phyloP scores from a whole-genome alignment of 768 basidiomycete genomes.

The Trametes punicea region DNA sequence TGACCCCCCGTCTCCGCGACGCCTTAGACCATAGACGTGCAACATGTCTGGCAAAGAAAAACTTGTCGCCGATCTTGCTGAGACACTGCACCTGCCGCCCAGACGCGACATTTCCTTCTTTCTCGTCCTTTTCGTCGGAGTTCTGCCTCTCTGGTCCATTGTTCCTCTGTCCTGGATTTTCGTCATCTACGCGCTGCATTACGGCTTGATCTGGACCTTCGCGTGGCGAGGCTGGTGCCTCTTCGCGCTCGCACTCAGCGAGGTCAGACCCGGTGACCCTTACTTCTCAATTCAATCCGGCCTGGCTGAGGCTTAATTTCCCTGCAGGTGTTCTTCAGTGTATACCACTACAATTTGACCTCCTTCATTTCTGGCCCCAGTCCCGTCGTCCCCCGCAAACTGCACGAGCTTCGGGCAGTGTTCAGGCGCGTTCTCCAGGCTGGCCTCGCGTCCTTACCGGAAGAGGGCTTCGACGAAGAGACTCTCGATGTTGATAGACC shows the following conservation, averaged over 20 bases:
- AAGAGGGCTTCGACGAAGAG: slow-evolving; percentile 54
- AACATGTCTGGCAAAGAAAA: slow-evolving; percentile 10
- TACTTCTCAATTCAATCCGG: neutral
- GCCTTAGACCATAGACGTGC: neutral
- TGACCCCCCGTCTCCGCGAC: neutral
- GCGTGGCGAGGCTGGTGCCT: slow-evolving; percentile 35
- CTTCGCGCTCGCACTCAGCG: slow-evolving; percentile 53
- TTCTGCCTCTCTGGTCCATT: slow-evolving; percentile 63
- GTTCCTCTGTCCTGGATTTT: slow-evolving; percentile 66
- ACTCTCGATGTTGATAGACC: slow-evolving; percentile 47
- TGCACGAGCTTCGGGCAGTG: slow-evolving; percentile 54
- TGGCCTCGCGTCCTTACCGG: slow-evolving; percentile 56
- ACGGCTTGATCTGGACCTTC: slow-evolving; percentile 41
- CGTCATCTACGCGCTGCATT: slow-evolving; percentile 45
- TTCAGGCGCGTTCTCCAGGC: slow-evolving; percentile 62
- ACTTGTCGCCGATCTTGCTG: slow-evolving; percentile 23
- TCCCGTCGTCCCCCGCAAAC: slow-evolving; percentile 43
- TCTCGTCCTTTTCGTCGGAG: slow-evolving; percentile 49
- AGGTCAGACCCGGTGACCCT: slow-evolving; percentile 41
- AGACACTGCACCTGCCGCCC: slow-evolving; percentile 34
- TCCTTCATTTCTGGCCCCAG: slow-evolving; percentile 45
- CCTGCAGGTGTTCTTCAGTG: slow-evolving; percentile 61
- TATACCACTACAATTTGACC: slow-evolving; percentile 56
- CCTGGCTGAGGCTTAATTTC: neutral
- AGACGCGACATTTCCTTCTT: slow-evolving; percentile 52